Evolutionary conservation across 1,139 yeast species (phyloP).

Genomic region (Arxiozyma heterogenica): DNA sequence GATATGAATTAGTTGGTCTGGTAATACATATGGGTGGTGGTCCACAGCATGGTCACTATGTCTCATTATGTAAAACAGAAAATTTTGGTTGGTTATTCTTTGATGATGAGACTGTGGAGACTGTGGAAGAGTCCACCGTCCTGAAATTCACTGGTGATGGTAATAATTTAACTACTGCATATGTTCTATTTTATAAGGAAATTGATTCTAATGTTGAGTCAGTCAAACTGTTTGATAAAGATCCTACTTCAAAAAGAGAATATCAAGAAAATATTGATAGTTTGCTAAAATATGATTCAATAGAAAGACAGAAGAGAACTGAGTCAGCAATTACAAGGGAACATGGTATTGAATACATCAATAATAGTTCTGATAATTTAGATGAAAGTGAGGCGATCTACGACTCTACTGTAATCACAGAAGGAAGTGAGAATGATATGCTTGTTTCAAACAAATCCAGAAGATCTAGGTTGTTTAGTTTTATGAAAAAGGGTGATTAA

Average conservation of each 20-base stretch:
- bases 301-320: background rate
- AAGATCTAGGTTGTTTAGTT: slow-evolving; percentile 17
- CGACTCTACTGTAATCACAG: background rate
- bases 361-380: background rate
- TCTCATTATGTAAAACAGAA: slow-evolving; percentile 72
- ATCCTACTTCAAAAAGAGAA: slow-evolving; percentile 2
- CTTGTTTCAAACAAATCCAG: slow-evolving; percentile 2
- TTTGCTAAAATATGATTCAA: slow-evolving; percentile 12
- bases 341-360: background rate
- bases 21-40: slow-evolving; percentile 97
- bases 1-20: slow-evolving; percentile 74
- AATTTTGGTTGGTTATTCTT: slow-evolving; percentile 81
- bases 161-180: slow-evolving; percentile 84
- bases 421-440: background rate
- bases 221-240: background rate
- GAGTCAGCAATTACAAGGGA: background rate
- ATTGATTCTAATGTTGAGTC: background rate
- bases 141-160: slow-evolving; percentile 82
- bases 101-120: slow-evolving; percentile 92
- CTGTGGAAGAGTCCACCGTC: slow-evolving; percentile 75
- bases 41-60: slow-evolving; percentile 95
- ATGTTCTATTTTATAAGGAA: slow-evolving; percentile 68
- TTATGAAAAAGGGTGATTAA: slow-evolving; percentile 10
- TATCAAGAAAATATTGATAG: slow-evolving; percentile 19
- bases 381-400: background rate